Evolutionary conservation across 331 rosid species (phyloP), one percentile per base, ranked within the genome.

Genomic region (Rosa hybrid): DNA sequence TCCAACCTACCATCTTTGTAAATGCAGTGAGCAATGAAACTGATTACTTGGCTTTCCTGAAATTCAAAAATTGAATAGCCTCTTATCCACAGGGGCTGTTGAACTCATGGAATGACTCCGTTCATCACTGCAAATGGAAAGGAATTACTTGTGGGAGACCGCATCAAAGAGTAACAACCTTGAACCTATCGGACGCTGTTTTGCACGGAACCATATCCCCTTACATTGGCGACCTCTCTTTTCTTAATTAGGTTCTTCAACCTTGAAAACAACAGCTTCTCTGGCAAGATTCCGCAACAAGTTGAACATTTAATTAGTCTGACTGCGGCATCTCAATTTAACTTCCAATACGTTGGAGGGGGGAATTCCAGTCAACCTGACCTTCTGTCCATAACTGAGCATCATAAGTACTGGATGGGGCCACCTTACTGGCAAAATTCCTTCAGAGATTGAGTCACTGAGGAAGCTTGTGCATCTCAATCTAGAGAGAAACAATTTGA

Each of bases 201-300:
- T 16, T 86, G 39, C 1, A 1, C 1, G 83, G 86, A 23, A 13
- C 68, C 7, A 39, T 81, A 69, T 12, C 87, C 7, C 78, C 89
- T 39, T 70, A 21, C n/a, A 39, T 79, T 27, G 83, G 86, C 2
- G 75, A 79, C 53, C 73, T 75, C 8, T 57, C 74, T 14, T 79
- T 79, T 60, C 81, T 25, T 25, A 25, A 25, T 79, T 4, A 75
- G 81, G 53, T 20, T 6, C 48, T 3, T 83, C 27, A 16, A 20
- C 77, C 77, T 83, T 20, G 12, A 0, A 46, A 30, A 12, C 53
- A 83, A 83, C 77, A 34, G 21, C 48, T 68, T 78, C 18, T 20
- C 12, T 1, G 70, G 73, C 3, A 7, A 75, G 65, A 69, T 75
- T 34, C 83, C 86, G 0, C 44, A 20, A 3, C 45, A 68, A 41